phyloP scores from a whole-genome alignment of 176 grass and related monocot genomes.

The Triticum turgidum region DNA sequence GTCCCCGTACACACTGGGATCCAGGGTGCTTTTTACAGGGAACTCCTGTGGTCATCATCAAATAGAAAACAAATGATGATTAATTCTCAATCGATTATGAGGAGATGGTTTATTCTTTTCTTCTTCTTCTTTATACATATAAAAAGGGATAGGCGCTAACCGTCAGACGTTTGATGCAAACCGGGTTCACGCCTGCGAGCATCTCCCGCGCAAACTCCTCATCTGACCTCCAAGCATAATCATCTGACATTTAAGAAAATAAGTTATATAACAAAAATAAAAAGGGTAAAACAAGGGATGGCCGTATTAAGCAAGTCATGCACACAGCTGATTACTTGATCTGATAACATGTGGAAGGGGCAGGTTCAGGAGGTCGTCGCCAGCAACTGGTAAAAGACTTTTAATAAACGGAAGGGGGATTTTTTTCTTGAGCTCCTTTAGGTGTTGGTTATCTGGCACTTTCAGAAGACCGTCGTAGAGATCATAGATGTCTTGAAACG shows the following conservation, averaged over 20 bases:
- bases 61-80: background rate
- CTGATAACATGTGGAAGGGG: constrained; percentile 74
- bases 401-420: constrained; percentile 60
- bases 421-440: constrained; percentile 44
- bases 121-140: background rate
- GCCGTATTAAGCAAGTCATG: background rate
- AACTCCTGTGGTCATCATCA: constrained; percentile 56
- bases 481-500: constrained; percentile 69
- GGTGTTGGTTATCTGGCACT: constrained; percentile 30
- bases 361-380: constrained; percentile 57
- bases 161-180: constrained; percentile 66
- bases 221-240: constrained; percentile 75
- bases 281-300: background rate
- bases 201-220: constrained; percentile 91
- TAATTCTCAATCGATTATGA: background rate
- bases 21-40: constrained; percentile 74
- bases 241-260: constrained; percentile 29
- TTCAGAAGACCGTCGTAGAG: constrained; percentile 59
- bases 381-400: constrained; percentile 53
- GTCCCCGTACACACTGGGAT: constrained; percentile 56
- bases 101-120: background rate
- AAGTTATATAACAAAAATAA: background rate
- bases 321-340: constrained; percentile 37
- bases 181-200: constrained; percentile 90
- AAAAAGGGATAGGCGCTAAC: constrained; percentile 29